Base-by-base conservation (phyloP, 169 alveolate species). In the Eimeria necatrix region DNA sequence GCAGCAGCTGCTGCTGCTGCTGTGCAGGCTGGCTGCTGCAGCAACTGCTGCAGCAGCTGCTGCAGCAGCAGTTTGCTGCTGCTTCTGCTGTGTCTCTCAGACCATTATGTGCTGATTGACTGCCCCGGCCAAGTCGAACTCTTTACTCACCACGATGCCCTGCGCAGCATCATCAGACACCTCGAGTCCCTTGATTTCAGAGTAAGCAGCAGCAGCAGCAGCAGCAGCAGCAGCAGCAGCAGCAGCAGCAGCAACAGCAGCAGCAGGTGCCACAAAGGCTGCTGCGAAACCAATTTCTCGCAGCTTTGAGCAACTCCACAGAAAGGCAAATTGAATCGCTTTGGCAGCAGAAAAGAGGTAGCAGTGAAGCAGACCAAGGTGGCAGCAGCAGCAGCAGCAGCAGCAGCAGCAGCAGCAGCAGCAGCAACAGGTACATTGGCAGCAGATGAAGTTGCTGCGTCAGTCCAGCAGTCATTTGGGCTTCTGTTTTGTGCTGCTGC, bases 101-200 rank as follows among this genome's bases (percentile, higher is more conserved):
- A 97, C 64, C 88, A 96, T n/a, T 99, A 99, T 96, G 94, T 98
- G 85, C 95, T 99, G 91, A 97, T 99, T 68, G 99, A 99, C 71
- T 95, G 99, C 59, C 99, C 99, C 0, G 99, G 99, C 0, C 99
- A 99, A 95, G 99, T 99, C 70, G 99, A 99, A 96, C 95, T 99
- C 76, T 99, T 98, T 97, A 98, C 99, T 26, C 99, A 99, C 96
- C 98, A 99, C 95, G 98, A 96, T 52, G 98, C 98, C 5, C 97
- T 99, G 95, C 97, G 96, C 74, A 97, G 97, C 16, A 97, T 99
- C 60, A 93, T 98, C n/a, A 74, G 95, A 24, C 87, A 90, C 26
- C 95, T 99, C 70, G 95, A 96, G 68, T 97, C 97, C 20, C 95
- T 96, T 16, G 97, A 96, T 56, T 95, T 95, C 53, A 94, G 98